Percentiles rank a stretch among this genome's conserved stretches.
Evolutionary conservation across 75 land plant species (phyloP).

Genomic region (Selaginella moellendorffii): DNA sequence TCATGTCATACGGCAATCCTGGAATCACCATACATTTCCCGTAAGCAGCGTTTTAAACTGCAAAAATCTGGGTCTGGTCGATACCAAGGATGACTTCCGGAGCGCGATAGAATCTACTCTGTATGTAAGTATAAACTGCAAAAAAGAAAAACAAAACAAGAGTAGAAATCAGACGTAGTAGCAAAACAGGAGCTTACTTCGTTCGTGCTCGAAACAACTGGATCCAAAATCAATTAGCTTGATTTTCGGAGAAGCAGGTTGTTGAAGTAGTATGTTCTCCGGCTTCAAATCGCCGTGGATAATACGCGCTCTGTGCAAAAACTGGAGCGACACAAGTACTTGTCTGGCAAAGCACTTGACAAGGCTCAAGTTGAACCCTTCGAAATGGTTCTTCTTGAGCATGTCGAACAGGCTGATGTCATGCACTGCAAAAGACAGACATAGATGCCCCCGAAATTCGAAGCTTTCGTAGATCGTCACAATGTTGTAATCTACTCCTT

Average conservation of each 20-base stretch:
- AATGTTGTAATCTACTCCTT: slow-evolving; percentile 18
- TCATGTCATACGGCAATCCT: slow-evolving; percentile 27
- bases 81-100: slow-evolving; percentile 32
- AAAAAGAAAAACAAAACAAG: neutral
- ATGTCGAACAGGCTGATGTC: slow-evolving; percentile 30
- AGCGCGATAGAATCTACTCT: slow-evolving; percentile 28
- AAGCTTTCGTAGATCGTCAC: slow-evolving; percentile 31
- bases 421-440: slow-evolving; percentile 28
- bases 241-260: slow-evolving; percentile 23
- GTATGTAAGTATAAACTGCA: slow-evolving; percentile 34
- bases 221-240: slow-evolving; percentile 33
- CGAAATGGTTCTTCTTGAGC: slow-evolving; percentile 30
- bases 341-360: slow-evolving; percentile 32
- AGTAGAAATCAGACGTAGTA: neutral
- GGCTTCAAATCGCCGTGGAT: slow-evolving; percentile 35
- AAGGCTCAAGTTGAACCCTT: slow-evolving; percentile 24
- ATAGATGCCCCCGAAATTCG: slow-evolving; percentile 28
- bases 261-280: slow-evolving; percentile 29
- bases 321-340: slow-evolving; percentile 18
- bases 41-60: too few species aligned
- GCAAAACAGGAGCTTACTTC: slow-evolving; percentile 13
- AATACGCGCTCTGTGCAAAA: slow-evolving; percentile 17
- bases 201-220: slow-evolving; percentile 31
- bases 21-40: too few species aligned
- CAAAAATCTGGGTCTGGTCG: too few species aligned